Conservation (phyloP, 2,329 filamentous ascomycete species). For the Trichoderma semiorbis region DNA sequence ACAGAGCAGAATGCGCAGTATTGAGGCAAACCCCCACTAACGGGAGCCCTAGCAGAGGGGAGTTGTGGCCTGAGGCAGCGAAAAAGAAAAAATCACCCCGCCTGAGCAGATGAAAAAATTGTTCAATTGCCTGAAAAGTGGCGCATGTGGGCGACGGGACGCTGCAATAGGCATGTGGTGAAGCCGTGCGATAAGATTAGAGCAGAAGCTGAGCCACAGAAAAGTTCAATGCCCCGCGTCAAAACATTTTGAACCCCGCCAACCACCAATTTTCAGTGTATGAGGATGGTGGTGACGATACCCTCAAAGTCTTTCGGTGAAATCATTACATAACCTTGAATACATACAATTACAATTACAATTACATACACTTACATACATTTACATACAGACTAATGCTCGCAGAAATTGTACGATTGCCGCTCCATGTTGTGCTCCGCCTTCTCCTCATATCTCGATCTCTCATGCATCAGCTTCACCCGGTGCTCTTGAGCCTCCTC, state of each 20-base stretch:
- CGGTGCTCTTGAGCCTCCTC: slow-evolving; percentile 14
- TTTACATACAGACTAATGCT: background rate
- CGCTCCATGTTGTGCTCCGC: background rate
- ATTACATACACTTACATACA: background rate
- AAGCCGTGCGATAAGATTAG: background rate
- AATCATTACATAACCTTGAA: too few species aligned
- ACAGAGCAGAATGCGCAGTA: slow-evolving; percentile 6
- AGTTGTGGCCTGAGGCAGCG: background rate
- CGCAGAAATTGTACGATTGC: background rate
- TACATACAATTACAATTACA: background rate
- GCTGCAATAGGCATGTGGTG: background rate
- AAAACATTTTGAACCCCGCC: background rate
- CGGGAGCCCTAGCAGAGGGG: slow-evolving; percentile 12
- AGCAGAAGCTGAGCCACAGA: background rate
- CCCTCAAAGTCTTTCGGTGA: too few species aligned
- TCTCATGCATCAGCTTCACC: slow-evolving; percentile 17
- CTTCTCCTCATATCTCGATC: background rate
- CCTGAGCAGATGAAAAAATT: background rate
- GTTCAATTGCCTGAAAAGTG: background rate
- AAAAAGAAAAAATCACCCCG: slow-evolving; percentile 3
- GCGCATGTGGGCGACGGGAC: background rate
- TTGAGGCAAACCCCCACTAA: slow-evolving; percentile 10
- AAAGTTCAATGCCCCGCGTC: background rate
- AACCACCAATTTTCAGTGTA: background rate
- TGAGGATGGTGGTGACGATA: too few species aligned